A percentile compares a stretch with the other conserved stretches of the same genome.
These are phyloP conservation scores for Gardenia jasminoides DNA, from an alignment of 257 asterid species.

Conservation along the genomic window DNA sequence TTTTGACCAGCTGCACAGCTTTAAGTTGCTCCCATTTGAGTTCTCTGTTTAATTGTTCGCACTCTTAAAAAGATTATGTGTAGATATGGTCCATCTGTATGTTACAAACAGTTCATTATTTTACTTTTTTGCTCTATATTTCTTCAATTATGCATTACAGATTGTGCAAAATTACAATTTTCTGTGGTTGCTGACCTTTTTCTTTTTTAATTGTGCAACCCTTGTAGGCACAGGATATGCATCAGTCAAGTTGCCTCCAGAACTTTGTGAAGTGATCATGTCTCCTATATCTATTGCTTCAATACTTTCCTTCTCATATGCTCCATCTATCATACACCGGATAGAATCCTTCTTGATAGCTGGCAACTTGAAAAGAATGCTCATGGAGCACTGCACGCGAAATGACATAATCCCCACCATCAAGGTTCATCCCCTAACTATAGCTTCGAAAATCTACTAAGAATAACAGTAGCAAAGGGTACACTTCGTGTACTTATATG, in stretches of 20 bases:
- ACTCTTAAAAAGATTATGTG: no score
- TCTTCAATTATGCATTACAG: background rate
- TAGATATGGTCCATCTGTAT: no score
- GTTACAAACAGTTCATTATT: background rate
- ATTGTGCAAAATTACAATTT: background rate
- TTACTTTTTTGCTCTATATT: background rate
- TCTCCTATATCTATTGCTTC: conserved; percentile 57
- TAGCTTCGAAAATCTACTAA: background rate
- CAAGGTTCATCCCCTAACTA: conserved; percentile 36
- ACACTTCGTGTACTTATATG: no score
- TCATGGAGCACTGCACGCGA: conserved; percentile 38
- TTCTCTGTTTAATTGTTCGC: no score
- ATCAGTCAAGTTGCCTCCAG: conserved; percentile 74
- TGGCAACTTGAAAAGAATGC: conserved; percentile 51
- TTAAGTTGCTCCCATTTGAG: no score
- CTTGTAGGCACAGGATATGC: conserved; percentile 47
- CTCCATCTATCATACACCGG: conserved; percentile 75
- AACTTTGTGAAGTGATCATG: conserved; percentile 65
- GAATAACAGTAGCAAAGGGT: no score
- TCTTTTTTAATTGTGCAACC: background rate
- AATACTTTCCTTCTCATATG: conserved; percentile 55
- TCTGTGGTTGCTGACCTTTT: background rate
- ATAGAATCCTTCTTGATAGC: conserved; percentile 77
- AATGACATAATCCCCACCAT: conserved; percentile 46
- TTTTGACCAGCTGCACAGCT: no score